Percentiles rank a stretch among this genome's conserved stretches.
These are phyloP conservation scores for Penicillium vulpinum DNA, from an alignment of 2,329 filamentous ascomycete species.

Conservation along the genomic window DNA sequence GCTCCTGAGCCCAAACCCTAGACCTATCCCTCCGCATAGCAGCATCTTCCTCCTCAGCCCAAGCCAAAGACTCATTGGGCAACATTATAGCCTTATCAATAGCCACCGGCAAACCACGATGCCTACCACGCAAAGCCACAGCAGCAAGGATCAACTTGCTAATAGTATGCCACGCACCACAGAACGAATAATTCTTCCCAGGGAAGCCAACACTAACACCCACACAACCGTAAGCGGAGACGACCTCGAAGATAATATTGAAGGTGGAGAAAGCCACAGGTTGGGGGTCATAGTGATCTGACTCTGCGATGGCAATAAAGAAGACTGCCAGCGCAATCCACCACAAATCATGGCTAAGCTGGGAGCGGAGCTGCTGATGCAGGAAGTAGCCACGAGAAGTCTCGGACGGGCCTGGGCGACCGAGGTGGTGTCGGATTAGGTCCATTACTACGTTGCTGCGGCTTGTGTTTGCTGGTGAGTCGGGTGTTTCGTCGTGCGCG, in stretches of 20 bases:
- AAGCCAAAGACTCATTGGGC: constrained; percentile 41
- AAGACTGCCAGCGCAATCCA: constrained; percentile 63
- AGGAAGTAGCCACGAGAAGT: constrained; percentile 51
- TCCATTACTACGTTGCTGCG: constrained; percentile 27
- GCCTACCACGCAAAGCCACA: constrained; percentile 59
- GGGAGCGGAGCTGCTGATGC: constrained; percentile 60
- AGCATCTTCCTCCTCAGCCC: constrained; percentile 47
- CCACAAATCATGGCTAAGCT: constrained; percentile 68
- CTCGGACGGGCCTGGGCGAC: constrained; percentile 26
- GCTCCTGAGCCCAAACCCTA: constrained; percentile 23
- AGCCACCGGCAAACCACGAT: constrained; percentile 58
- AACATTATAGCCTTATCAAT: constrained; percentile 54
- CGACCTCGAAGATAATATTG: constrained; percentile 54
- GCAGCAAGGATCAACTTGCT: constrained; percentile 61
- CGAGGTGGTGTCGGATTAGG: constrained; percentile 28
- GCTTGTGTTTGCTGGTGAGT: constrained; percentile 19
- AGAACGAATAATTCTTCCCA: constrained; percentile 56
- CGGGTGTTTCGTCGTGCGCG: constrained; percentile 32
- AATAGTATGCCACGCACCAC: constrained; percentile 54
- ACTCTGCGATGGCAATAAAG: constrained; percentile 62
- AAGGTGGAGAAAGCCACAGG: constrained; percentile 59
- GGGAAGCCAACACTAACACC: constrained; percentile 61
- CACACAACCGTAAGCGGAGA: constrained; percentile 61
- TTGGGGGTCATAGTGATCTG: constrained; percentile 53
- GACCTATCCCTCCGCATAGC: constrained; percentile 32